Percentiles rank a stretch among this genome's conserved stretches.
Evolutionary conservation across 306 rosid genomes (phyloP).

Genomic region (Ceratonia siliqua): DNA sequence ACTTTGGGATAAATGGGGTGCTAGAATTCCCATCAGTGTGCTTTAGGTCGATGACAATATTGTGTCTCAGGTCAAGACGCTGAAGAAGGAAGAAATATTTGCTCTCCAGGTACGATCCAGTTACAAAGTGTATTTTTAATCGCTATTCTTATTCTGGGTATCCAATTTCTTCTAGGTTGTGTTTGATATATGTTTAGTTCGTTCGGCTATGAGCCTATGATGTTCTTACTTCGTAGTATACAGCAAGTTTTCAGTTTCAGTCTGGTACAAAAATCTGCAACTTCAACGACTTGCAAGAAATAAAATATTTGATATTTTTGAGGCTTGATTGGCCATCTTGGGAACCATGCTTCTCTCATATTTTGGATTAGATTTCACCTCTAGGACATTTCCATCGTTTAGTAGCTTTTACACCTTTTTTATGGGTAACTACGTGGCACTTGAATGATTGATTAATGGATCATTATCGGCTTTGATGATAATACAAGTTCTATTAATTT

Average conservation of each 20-base stretch:
- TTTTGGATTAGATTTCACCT: background rate
- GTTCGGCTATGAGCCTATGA: too few species aligned
- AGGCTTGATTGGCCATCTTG: background rate
- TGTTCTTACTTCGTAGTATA: too few species aligned
- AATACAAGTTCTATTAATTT: too few species aligned
- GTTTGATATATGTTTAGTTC: background rate
- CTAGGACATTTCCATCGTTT: background rate
- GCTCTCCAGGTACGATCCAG: slow-evolving; percentile 78
- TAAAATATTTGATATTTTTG: background rate
- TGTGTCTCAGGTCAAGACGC: slow-evolving; percentile 93
- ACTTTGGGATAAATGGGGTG: slow-evolving; percentile 98
- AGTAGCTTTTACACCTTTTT: background rate
- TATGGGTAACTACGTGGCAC: background rate
- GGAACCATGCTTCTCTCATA: background rate
- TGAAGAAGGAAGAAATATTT: slow-evolving; percentile 69
- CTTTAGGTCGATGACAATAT: slow-evolving; percentile 96
- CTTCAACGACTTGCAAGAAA: background rate
- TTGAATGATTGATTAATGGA: too few species aligned
- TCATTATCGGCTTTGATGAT: too few species aligned
- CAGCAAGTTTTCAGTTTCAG: background rate
- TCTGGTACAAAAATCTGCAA: background rate
- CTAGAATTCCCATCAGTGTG: slow-evolving; percentile 75
- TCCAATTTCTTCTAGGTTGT: background rate
- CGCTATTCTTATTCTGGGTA: background rate
- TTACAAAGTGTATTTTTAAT: background rate